Base-by-base conservation (phyloP, 345 rosid species). In the Rhodamnia rubescens region DNA sequence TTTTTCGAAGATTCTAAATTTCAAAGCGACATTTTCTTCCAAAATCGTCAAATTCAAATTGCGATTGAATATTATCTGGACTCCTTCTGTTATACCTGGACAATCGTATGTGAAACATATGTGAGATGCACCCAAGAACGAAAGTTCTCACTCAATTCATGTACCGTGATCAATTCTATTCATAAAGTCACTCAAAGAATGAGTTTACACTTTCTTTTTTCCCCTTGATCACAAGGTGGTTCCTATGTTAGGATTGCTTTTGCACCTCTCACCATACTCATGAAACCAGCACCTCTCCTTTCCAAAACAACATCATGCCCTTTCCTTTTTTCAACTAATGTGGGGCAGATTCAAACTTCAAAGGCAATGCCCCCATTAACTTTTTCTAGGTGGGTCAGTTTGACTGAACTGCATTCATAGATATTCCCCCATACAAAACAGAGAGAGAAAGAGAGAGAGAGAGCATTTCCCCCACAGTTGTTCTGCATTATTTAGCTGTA, bases 321-420 rank as follows among this genome's bases (percentile, higher is more conserved):
- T 36, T 32, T 69, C 80, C 47, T 36, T 64, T 7, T 54, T 69
- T 69, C 80, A 32, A 32, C 78, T 69, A 5, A 4, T 69, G 78
- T 32, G 78, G 78, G 78, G 44, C 78, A 69, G 47, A 69, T 69
- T 69, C 44, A 69, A 18, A 36, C 47, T 69, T 69, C 80, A 69
- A 69, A 36, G 80, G 36, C 47, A 36, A 69, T 42, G 47, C 80
- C 80, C 80, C 80, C 80, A 69, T 27, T 10, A n/a, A 40, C 44
- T 16, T 22, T n/a, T 52, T 53, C 58, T 27, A 83, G 80, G 85
- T 89, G 90, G 93, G 90, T 86, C 92, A 88, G 90, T 88, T 90
- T 90, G 91, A 89, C 92, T 90, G 90, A 24, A 86, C 42, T 78
- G 88, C 22, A 18, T 69, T 69, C 80, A 75, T 83, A 42, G 87